A percentile compares a stretch with the other conserved stretches of the same genome.
Evolutionary conservation across 108 stramenopile genomes (phyloP).

Genomic region (Nannochloropsis salina): DNA sequence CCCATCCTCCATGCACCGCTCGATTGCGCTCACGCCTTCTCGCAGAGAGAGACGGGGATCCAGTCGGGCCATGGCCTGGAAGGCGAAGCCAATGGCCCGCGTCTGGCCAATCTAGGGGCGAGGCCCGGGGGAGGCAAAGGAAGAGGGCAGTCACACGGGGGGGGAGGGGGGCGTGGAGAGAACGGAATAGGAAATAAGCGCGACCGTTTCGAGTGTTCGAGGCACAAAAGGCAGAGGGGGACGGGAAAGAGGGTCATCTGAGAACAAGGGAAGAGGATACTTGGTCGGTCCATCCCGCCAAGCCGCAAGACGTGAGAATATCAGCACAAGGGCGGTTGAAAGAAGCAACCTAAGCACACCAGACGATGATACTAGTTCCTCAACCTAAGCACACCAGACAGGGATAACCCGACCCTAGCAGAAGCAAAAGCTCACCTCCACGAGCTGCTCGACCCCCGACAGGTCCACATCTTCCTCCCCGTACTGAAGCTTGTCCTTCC

Average conservation of each 20-base stretch:
- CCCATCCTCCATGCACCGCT: background rate
- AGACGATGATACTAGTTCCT: no score
- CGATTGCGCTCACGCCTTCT: background rate
- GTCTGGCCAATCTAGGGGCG: constrained; percentile 36
- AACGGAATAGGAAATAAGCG: background rate
- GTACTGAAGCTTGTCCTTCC: constrained; percentile 43
- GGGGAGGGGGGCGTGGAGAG: background rate
- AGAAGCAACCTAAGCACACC: no score
- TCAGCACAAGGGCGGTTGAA: no score
- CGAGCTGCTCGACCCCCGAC: constrained; percentile 54
- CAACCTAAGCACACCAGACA: no score
- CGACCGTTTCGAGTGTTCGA: background rate
- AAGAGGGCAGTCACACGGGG: background rate
- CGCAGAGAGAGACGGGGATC: constrained; percentile 1
- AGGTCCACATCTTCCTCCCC: constrained; percentile 51
- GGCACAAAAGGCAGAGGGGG: no score
- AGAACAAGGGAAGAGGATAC: no score
- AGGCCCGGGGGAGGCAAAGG: background rate
- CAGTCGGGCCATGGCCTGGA: constrained; percentile 29
- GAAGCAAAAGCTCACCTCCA: constrained; percentile 35
- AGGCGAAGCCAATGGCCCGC: constrained; percentile 44
- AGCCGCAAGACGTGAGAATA: no score
- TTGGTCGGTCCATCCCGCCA: no score
- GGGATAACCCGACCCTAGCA: no score
- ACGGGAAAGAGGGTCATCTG: no score